phyloP scores from a whole-genome alignment of 257 asterid genomes.

The Solanum stenotomum region DNA sequence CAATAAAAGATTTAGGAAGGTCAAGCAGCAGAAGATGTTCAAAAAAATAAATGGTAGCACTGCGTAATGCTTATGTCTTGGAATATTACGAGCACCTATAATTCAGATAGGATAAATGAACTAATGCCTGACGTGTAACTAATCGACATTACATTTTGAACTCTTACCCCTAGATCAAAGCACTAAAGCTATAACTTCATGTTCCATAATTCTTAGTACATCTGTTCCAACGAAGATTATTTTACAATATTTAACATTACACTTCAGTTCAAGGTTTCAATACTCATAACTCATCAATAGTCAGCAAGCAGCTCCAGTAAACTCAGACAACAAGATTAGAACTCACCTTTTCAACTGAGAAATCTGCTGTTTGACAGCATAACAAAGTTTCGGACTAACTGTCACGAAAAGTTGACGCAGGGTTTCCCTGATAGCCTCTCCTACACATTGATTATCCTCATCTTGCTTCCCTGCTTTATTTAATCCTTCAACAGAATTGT shows the following conservation, averaged over 20 bases:
- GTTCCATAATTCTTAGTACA: not conserved
- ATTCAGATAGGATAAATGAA: too few relatives aligned
- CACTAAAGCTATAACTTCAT: not conserved
- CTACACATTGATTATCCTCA: not conserved
- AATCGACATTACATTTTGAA: not conserved
- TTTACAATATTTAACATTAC: not conserved
- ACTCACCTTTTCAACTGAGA: slow-evolving; percentile 45
- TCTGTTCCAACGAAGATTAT: not conserved
- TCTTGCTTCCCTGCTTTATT: not conserved
- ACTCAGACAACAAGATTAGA: not conserved
- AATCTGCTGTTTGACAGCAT: slow-evolving; percentile 57
- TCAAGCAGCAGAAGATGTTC: too few relatives aligned
- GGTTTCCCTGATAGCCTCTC: slow-evolving; percentile 1
- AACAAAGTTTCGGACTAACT: slow-evolving; percentile 60
- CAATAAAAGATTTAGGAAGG: too few relatives aligned
- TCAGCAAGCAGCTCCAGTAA: not conserved
- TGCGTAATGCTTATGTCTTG: too few relatives aligned
- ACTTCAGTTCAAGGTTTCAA: not conserved
- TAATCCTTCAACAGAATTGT: slow-evolving; percentile 25
- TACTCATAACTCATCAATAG: too few relatives aligned
- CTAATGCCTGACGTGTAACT: too few relatives aligned
- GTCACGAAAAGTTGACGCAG: slow-evolving; percentile 63
- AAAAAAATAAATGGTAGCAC: too few relatives aligned
- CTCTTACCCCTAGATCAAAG: not conserved
- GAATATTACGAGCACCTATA: too few relatives aligned